Evolutionary conservation across 352 stramenopile species (phyloP).

Genomic region (Pythium graminicola): DNA sequence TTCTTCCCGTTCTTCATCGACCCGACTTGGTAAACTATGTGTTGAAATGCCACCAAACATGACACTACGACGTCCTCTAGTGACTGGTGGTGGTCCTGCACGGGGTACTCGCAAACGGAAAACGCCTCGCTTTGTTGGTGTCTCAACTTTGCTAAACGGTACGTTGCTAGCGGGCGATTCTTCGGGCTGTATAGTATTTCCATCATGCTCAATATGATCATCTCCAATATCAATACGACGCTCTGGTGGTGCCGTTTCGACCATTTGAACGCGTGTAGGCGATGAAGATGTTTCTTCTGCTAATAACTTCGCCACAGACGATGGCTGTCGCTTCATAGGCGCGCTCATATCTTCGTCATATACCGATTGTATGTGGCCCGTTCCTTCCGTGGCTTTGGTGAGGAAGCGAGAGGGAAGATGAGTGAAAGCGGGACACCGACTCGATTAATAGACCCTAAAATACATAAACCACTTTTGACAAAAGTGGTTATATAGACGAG

Average conservation of each 20-base stretch:
- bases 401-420: neutral
- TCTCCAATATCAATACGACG: conserved; percentile 23
- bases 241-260: conserved; percentile 19
- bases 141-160: conserved; percentile 19
- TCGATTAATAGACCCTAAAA: no score
- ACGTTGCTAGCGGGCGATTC: conserved; percentile 2
- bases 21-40: conserved; percentile 14
- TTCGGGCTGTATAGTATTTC: no score
- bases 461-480: no score
- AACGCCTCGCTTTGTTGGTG: conserved; percentile 7
- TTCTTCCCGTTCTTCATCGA: conserved; percentile 24
- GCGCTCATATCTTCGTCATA: conserved; percentile 11
- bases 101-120: conserved; percentile 12
- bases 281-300: neutral
- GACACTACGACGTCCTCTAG: conserved; percentile 15
- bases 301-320: conserved; percentile 3
- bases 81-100: neutral
- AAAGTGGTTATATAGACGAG: no score
- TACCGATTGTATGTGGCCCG: conserved; percentile 1
- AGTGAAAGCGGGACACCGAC: no score
- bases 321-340: conserved; percentile 7
- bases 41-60: conserved; percentile 24
- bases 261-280: neutral
- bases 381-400: conserved; percentile 12
- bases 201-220: neutral